phyloP scores from a whole-genome alignment of 2,329 filamentous ascomycete species.

The Amauroascus verrucosus region DNA sequence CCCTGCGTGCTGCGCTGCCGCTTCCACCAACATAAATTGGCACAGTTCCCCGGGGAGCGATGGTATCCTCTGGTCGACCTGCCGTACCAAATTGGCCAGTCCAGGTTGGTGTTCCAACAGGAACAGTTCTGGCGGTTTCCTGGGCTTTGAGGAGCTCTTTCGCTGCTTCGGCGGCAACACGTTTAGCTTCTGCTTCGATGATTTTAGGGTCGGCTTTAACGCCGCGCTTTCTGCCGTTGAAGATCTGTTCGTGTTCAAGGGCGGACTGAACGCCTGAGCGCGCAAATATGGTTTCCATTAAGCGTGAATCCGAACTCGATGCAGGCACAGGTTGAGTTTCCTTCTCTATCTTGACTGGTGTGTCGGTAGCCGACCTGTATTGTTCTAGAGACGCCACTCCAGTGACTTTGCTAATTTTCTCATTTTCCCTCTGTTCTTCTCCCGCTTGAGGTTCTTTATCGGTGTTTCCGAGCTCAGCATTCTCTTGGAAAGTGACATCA shows the following conservation, averaged over 20 bases:
- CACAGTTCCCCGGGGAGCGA: slow-evolving; percentile 2
- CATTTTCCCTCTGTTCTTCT: slow-evolving; percentile 26
- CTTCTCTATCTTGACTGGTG: slow-evolving; percentile 16
- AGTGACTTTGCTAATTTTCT: slow-evolving; percentile 44
- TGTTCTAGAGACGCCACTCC: slow-evolving; percentile 57
- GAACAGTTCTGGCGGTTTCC: slow-evolving; percentile 60
- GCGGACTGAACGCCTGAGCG: slow-evolving; percentile 80
- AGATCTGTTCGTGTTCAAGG: slow-evolving; percentile 83
- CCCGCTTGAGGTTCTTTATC: not conserved
- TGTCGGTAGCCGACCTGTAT: slow-evolving; percentile 45
- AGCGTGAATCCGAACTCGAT: slow-evolving; percentile 53
- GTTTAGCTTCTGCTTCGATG: slow-evolving; percentile 70
- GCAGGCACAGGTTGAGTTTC: slow-evolving; percentile 22
- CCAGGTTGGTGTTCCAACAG: slow-evolving; percentile 84
- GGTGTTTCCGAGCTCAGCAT: slow-evolving; percentile 17
- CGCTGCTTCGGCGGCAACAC: slow-evolving; percentile 67
- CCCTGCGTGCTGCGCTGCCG: slow-evolving; percentile 28
- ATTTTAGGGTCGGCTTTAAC: slow-evolving; percentile 65
- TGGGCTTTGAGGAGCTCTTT: slow-evolving; percentile 62
- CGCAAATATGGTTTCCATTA: slow-evolving; percentile 84
- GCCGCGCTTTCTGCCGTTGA: slow-evolving; percentile 58
- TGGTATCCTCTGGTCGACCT: slow-evolving; percentile 54
- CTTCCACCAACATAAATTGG: slow-evolving; percentile 20
- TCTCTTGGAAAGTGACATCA: slow-evolving; percentile 55
- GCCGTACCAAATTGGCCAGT: slow-evolving; percentile 73